These are phyloP conservation scores for Pseudocercospora fijiensis DNA, from an alignment of 2,329 filamentous ascomycete genomes.

Conservation along the genomic window DNA sequence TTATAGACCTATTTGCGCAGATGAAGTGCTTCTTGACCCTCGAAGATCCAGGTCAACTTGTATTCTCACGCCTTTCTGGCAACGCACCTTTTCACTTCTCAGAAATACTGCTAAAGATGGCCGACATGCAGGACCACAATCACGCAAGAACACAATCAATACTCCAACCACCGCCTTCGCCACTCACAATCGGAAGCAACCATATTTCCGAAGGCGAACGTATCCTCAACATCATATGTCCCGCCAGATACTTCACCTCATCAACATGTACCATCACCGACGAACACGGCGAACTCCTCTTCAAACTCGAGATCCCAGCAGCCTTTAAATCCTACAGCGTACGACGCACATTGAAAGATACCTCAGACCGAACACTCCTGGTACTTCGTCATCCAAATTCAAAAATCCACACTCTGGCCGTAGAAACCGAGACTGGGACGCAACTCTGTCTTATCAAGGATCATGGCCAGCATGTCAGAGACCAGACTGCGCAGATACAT, in stretches of 20 bases:
- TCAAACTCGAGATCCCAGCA: not conserved
- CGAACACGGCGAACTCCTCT: not conserved
- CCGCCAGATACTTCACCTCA: not conserved
- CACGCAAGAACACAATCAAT: not conserved
- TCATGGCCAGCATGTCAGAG: not conserved
- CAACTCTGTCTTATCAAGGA: not conserved
- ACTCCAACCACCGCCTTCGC: not conserved
- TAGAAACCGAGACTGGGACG: not conserved
- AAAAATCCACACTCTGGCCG: not conserved
- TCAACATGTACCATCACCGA: not conserved
- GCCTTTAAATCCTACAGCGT: not conserved
- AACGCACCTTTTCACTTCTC: no score
- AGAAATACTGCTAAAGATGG: not conserved
- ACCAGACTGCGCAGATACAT: not conserved
- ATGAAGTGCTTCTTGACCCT: not conserved
- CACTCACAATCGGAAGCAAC: not conserved
- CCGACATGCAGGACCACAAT: not conserved
- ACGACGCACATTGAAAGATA: not conserved
- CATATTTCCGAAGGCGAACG: not conserved
- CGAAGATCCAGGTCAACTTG: not conserved
- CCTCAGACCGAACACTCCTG: not conserved
- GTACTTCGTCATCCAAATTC: not conserved
- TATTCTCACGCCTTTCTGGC: no score
- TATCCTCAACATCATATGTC: not conserved
- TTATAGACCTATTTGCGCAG: not conserved